phyloP scores from a whole-genome alignment of 352 stramenopile species.

The Phytophthora constricta region DNA sequence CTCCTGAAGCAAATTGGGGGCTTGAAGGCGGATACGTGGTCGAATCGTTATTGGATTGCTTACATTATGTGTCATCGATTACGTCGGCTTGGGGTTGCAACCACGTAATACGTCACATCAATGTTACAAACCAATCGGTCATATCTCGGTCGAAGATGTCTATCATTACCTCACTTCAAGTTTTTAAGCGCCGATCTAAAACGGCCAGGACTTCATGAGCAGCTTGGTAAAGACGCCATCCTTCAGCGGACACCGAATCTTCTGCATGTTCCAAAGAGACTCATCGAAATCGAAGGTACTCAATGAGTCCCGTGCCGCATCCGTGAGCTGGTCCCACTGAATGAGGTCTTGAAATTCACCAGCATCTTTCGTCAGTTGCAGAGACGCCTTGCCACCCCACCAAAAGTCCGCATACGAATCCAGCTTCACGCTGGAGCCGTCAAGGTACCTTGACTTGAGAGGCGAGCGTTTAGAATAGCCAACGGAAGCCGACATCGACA shows the following conservation, averaged over 20 bases:
- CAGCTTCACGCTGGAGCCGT: slow-evolving; percentile 33
- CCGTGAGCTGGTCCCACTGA: slow-evolving; percentile 34
- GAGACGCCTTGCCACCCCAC: slow-evolving; percentile 11
- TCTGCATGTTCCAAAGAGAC: background rate
- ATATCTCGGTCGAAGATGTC: too few relatives aligned
- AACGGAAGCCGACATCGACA: slow-evolving; percentile 34
- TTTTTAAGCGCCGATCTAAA: too few relatives aligned
- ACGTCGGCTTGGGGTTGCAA: too few relatives aligned
- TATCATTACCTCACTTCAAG: too few relatives aligned
- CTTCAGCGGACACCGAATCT: background rate
- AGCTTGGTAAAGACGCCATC: too few relatives aligned
- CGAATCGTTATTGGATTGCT: too few relatives aligned
- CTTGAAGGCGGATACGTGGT: too few relatives aligned
- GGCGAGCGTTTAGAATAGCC: slow-evolving; percentile 30
- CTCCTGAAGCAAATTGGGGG: too few relatives aligned
- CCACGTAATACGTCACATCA: too few relatives aligned
- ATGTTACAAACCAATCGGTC: too few relatives aligned
- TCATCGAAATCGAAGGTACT: background rate
- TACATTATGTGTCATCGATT: too few relatives aligned
- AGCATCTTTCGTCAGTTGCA: slow-evolving; percentile 22
- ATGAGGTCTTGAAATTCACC: slow-evolving; percentile 39
- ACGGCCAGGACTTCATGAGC: too few relatives aligned
- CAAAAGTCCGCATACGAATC: slow-evolving; percentile 22
- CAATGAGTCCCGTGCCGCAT: slow-evolving; percentile 19
- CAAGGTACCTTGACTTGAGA: slow-evolving; percentile 28